Base-by-base conservation (phyloP, 2,329 filamentous ascomycete species). In the Aspergillus flavus region DNA sequence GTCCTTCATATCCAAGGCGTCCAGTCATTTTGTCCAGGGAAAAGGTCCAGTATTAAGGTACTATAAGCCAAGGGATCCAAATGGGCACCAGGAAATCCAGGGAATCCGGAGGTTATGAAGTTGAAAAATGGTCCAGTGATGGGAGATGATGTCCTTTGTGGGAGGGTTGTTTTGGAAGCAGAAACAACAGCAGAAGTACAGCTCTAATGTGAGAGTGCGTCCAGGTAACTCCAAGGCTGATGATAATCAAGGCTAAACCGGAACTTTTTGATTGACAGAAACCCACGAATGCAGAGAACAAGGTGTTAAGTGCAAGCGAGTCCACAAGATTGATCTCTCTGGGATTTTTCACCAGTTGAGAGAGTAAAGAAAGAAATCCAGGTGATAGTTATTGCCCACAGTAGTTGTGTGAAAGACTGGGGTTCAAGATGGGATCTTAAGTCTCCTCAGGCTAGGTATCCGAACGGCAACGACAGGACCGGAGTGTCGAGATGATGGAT, bases 11-110 rank as follows among this genome's bases (percentile, higher is more conserved):
- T 71, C 68, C 67, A 66, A 68, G 71, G 65, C 74, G 77, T 72
- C 75, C 75, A 70, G 77, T 76, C 77, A 80, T 80, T 68, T 67
- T 77, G 72, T 72, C 69, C 68, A 70, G 67, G 71, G 63, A 67
- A 61, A 67, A 64, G 60, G 59, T 65, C 70, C 70, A 65, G 65
- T 71, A 64, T 70, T 69, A 69, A 65, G 61, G 57, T 65, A 68
- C 59, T 64, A 65, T 61, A 62, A 65, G 58, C 63, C 63, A 72
- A 70, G 66, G 67, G 69, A 61, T 74, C 69, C 70, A 71, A 72
- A 61, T 68, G 69, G 68, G 69, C 72, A 72, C 68, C 69, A 65
- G 58, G 63, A 65, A 67, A 65, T 66, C 68, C 52, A 55, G 34
- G 52, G 21, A 55, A 39, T 55, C 64, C 57, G 64, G 56, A 62